Percentiles rank a stretch among this genome's conserved stretches.
Evolutionary conservation across 2,329 filamentous ascomycete species (phyloP).

Genomic region (Trichoderma atroviride): DNA sequence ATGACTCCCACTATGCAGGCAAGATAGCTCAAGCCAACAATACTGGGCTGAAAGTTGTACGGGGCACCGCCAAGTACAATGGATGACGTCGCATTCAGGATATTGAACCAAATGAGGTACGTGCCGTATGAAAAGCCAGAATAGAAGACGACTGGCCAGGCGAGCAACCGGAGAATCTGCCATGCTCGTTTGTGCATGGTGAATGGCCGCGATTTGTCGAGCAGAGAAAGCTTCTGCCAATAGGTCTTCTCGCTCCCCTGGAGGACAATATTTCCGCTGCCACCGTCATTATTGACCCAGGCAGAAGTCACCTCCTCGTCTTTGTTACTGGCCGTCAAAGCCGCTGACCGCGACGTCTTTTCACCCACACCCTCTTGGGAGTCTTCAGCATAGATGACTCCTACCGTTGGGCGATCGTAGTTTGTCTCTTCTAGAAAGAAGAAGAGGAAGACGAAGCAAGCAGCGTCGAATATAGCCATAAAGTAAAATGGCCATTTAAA

Average conservation of each 20-base stretch:
- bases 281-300: neutral
- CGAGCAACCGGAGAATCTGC: constrained; percentile 43
- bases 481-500: constrained; percentile 50
- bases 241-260: constrained; percentile 41
- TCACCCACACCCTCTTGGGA: neutral
- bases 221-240: constrained; percentile 46
- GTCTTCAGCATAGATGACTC: constrained; percentile 1
- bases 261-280: neutral
- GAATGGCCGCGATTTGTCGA: constrained; percentile 41
- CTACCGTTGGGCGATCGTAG: constrained; percentile 45
- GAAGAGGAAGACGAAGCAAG: constrained; percentile 47
- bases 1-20: constrained; percentile 42
- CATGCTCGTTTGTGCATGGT: constrained; percentile 43
- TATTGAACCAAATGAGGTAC: constrained; percentile 48
- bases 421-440: constrained; percentile 64
- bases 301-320: neutral
- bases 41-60: constrained; percentile 44
- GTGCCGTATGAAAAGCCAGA: constrained; percentile 48
- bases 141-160: constrained; percentile 49
- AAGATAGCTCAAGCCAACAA: constrained; percentile 45
- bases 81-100: constrained; percentile 48
- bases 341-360: constrained; percentile 13
- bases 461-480: constrained; percentile 44
- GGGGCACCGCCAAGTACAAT: constrained; percentile 43
- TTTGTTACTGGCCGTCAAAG: neutral